Evolutionary conservation across 768 basidiomycete species (phyloP).

Genomic region (Kwoniella newhampshirensis): DNA sequence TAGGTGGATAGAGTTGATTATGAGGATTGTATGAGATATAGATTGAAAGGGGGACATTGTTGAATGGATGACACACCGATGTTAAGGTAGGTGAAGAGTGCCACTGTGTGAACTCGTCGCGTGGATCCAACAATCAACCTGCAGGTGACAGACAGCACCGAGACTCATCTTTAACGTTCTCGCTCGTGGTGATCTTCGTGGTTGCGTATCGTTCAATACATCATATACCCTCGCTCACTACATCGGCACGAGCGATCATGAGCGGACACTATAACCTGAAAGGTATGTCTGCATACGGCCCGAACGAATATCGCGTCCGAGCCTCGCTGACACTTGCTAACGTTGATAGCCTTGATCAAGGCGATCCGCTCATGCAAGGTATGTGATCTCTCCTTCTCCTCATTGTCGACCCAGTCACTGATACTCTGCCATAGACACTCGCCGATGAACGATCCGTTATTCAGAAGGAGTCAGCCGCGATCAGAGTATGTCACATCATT

Average conservation of each 20-base stretch:
- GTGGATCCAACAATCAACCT: conserved; percentile 1
- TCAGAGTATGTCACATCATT: conserved; percentile 53
- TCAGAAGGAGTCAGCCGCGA: conserved; percentile 94
- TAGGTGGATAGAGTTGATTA: not conserved
- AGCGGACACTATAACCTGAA: conserved; percentile 55
- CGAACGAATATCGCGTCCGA: too few relatives aligned
- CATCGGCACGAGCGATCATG: conserved; percentile 13
- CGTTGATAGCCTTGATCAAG: conserved; percentile 81
- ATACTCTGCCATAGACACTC: conserved; percentile 63
- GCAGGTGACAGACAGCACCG: too few relatives aligned
- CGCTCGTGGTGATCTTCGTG: too few relatives aligned
- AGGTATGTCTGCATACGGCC: conserved; percentile 29
- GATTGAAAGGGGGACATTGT: conserved; percentile 9
- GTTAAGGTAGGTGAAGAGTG: not conserved
- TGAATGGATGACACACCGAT: not conserved
- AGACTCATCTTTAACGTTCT: too few relatives aligned
- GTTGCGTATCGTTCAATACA: too few relatives aligned
- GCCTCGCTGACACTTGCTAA: not conserved
- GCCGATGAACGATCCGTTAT: conserved; percentile 97
- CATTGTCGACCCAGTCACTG: not conserved
- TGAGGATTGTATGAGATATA: conserved; percentile 53
- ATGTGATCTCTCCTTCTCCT: conserved; percentile 16
- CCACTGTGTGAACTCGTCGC: conserved; percentile 9
- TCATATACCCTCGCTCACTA: too few relatives aligned
- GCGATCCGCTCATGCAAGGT: conserved; percentile 97